A percentile compares a stretch with the other conserved stretches of the same genome.
Conservation (phyloP, 1,284 basidiomycete species). For the Moniliophthora roreri region DNA sequence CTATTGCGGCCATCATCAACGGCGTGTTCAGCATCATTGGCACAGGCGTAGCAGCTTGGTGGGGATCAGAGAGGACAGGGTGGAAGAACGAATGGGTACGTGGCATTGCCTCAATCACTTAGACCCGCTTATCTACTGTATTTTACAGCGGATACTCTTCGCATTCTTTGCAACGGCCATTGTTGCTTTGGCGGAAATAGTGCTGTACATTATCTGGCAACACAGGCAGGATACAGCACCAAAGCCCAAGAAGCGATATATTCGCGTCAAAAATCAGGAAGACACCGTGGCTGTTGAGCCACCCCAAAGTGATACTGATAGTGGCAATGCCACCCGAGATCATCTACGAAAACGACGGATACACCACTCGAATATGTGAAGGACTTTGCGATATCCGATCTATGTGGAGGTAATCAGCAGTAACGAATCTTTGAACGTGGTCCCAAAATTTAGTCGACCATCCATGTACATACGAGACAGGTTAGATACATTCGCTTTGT, state of each 20-base stretch:
- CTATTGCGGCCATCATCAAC: constrained; percentile 69
- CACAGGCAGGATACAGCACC: constrained; percentile 32
- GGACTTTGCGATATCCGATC: too few species aligned
- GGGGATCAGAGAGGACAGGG: constrained; percentile 60
- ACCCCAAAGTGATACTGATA: too few species aligned
- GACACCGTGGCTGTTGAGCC: not conserved
- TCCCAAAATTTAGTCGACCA: too few species aligned
- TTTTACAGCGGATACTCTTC: constrained; percentile 56
- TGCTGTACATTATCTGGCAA: constrained; percentile 73
- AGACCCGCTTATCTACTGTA: constrained; percentile 11
- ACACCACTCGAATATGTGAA: too few species aligned
- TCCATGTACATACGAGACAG: too few species aligned
- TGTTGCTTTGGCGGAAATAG: constrained; percentile 65
- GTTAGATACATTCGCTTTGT: too few species aligned
- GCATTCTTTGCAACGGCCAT: constrained; percentile 57
- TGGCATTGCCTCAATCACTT: constrained; percentile 31
- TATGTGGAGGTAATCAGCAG: too few species aligned
- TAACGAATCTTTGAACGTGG: too few species aligned
- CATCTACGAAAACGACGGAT: too few species aligned
- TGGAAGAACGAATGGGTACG: constrained; percentile 70
- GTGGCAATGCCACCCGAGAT: too few species aligned
- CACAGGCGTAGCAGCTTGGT: constrained; percentile 68
- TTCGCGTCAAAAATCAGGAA: constrained; percentile 36
- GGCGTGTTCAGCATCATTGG: constrained; percentile 67
- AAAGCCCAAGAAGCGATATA: constrained; percentile 16